Evolutionary conservation across 2,329 filamentous ascomycete genomes (phyloP).

Genomic region (Pseudogymnoascus sp.): DNA sequence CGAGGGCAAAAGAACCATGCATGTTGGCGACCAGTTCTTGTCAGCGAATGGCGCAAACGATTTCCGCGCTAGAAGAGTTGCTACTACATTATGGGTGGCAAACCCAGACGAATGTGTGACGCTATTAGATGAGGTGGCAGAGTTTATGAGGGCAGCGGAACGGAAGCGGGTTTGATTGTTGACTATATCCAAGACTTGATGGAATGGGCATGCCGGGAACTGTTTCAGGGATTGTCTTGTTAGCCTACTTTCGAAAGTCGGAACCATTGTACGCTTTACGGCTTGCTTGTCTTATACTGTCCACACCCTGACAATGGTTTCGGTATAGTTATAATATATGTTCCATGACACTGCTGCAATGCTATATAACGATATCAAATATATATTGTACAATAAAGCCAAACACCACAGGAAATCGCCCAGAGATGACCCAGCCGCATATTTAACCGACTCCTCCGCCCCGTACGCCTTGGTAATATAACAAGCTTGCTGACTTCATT

Average conservation of each 20-base stretch:
- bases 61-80: conserved; percentile 87
- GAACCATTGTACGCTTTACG: not conserved
- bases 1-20: conserved; percentile 69
- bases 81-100: conserved; percentile 95
- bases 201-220: not conserved
- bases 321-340: not conserved
- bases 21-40: conserved; percentile 95
- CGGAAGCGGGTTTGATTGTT: conserved; percentile 7
- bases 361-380: not conserved
- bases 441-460: not conserved
- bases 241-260: not conserved
- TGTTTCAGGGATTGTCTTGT: not conserved
- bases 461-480: conserved; percentile 1
- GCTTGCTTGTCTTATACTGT: not conserved
- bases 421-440: not conserved
- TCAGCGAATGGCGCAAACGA: conserved; percentile 85
- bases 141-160: conserved; percentile 31
- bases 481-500: not conserved
- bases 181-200: not conserved
- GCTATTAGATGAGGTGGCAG: conserved; percentile 73
- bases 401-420: not conserved
- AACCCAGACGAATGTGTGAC: conserved; percentile 85
- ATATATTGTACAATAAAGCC: not conserved
- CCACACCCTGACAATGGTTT: not conserved
- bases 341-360: conserved; percentile 1